Evolutionary conservation across 169 alveolate species (phyloP), one percentile per base, ranked within the genome.

Genomic region (Plasmodium sp.): DNA sequence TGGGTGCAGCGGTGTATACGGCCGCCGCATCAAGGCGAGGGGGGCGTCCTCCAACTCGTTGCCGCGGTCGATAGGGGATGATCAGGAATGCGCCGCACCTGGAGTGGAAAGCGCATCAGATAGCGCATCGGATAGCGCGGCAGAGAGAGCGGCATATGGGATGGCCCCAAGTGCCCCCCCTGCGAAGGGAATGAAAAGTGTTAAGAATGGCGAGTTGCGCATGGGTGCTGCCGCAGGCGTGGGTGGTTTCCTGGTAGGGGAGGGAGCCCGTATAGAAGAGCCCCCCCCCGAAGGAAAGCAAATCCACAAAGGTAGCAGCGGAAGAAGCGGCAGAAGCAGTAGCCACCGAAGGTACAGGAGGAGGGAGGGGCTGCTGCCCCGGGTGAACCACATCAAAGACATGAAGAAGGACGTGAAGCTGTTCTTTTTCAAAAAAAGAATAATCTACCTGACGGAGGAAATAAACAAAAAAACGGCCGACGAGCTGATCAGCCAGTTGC

Each of bases 391-490:
- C 43, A 85, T 85, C 14, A 85, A 85, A 90, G 94, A 80, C 34
- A 80, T 90, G 27, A 90, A 90, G 82, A 90, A 90, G 73, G 83
- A 90, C 71, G 45, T 81, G 31, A 83, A 79, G 27, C 41, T 92
- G 79, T 83, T 41, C 48, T 84, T 84, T 92, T 82, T 92, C 67
- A 92, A 92, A 75, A 84, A 83, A 84, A 83, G 98, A 71, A 96
- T 91, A 3, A 86, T 96, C 18, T 96, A 94, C 72, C 94, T 96
- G 58, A 93, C 96, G 43, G 98, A 97, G 7, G 97, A 96, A 85
- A 90, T 96, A 56, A 93, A 94, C 67, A 98, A 97, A 58, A 95
- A 95, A 84, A 93, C 96, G 84, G 88, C 98, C 33, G 95, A 96
- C 84, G 97, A 96, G 16, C 71, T 97, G 45, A 95, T 97, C 48